phyloP scores from a whole-genome alignment of 805 yeast genomes.

The Candida boleticola region DNA sequence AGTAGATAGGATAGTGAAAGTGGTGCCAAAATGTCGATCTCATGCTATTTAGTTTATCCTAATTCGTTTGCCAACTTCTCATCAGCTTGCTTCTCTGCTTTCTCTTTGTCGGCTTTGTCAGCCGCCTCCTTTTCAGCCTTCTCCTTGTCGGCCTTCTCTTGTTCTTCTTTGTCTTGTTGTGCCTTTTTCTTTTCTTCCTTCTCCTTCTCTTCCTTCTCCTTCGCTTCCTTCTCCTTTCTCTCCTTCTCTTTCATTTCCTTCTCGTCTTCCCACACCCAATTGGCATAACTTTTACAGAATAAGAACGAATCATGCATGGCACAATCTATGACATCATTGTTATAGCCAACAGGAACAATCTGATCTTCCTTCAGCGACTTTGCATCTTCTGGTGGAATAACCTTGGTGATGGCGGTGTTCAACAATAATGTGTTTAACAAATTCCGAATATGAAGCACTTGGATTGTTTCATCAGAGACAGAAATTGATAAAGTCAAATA shows the following conservation, averaged over 20 bases:
- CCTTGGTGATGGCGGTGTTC: conserved; percentile 7
- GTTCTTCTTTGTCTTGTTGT: not conserved
- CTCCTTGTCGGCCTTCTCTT: not conserved
- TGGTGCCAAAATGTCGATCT: too few relatives aligned
- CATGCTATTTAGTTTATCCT: too few relatives aligned
- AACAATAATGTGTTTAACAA: conserved; percentile 21
- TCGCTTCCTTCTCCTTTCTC: conserved; percentile 2
- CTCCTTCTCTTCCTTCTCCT: not conserved
- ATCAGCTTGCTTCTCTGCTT: not conserved
- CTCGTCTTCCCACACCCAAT: not conserved
- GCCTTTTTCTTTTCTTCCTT: not conserved
- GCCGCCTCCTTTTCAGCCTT: not conserved
- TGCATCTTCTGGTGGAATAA: not conserved
- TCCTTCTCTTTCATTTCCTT: not conserved
- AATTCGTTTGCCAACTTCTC: not conserved
- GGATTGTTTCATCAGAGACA: conserved; percentile 37
- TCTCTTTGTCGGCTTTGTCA: not conserved
- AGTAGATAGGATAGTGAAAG: too few relatives aligned
- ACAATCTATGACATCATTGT: conserved; percentile 26
- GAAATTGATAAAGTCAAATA: conserved; percentile 34
- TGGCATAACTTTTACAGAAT: conserved; percentile 30
- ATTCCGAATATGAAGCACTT: conserved; percentile 32
- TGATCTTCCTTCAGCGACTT: conserved; percentile 6
- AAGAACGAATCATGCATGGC: conserved; percentile 23
- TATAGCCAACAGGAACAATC: conserved; percentile 12